phyloP scores from a whole-genome alignment of 179 eudicot species.

The Beta lomatogona region DNA sequence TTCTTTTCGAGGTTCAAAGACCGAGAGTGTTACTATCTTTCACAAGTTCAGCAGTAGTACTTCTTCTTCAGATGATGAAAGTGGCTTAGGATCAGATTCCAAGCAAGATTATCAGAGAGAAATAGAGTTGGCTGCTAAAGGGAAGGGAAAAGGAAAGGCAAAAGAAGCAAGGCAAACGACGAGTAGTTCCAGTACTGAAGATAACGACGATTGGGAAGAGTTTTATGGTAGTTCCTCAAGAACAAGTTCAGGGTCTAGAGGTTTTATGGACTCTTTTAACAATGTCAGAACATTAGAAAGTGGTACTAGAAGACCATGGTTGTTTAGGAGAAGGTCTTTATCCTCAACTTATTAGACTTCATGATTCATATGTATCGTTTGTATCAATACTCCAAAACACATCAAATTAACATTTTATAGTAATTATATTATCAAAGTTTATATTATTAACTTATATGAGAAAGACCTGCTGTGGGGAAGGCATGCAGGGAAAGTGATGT shows the following conservation, averaged over 20 bases:
- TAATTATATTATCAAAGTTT: no score
- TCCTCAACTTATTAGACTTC: constrained; percentile 39
- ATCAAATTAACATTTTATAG: no score
- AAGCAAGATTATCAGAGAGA: constrained; percentile 28
- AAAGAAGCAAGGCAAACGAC: constrained; percentile 40
- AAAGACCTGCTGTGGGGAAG: no score
- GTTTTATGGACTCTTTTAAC: constrained; percentile 25
- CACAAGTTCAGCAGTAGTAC: constrained; percentile 41
- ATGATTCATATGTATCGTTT: not conserved
- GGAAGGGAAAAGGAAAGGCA: constrained; percentile 37
- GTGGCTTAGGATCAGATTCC: constrained; percentile 33
- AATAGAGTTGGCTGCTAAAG: constrained; percentile 28
- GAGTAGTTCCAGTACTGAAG: constrained; percentile 44
- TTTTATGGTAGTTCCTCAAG: constrained; percentile 24
- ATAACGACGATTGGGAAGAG: constrained; percentile 32
- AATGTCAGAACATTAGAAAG: constrained; percentile 4
- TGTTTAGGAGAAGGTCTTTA: constrained; percentile 48
- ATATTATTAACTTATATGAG: no score
- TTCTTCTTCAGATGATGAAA: constrained; percentile 39
- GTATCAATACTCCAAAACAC: not conserved
- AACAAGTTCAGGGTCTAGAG: constrained; percentile 30
- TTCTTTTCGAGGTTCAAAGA: constrained; percentile 54
- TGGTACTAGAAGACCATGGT: constrained; percentile 41
- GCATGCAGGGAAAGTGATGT: no score
- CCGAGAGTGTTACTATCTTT: constrained; percentile 55